Evolutionary conservation across 2,329 filamentous ascomycete species (phyloP).

Genomic region (Aspergillaceae sp.): DNA sequence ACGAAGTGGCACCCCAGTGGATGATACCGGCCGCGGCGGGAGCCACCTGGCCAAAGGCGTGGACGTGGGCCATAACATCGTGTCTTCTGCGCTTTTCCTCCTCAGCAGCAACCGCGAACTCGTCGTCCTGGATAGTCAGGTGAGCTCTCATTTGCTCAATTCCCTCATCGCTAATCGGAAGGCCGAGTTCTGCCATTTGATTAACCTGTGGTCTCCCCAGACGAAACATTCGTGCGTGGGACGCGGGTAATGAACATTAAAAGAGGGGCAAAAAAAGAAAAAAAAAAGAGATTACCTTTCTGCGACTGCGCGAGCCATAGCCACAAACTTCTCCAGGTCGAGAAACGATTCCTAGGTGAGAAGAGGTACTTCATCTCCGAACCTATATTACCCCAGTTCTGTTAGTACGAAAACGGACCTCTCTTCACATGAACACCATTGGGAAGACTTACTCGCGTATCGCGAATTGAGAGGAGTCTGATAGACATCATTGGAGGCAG

Average conservation of each 20-base stretch:
- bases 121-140: conserved; percentile 64
- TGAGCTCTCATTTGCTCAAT: conserved; percentile 68
- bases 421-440: conserved; percentile 4
- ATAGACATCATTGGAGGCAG: conserved; percentile 46
- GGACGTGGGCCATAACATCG: conserved; percentile 59
- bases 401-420: neutral
- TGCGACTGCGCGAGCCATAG: conserved; percentile 73
- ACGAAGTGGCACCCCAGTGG: conserved; percentile 60
- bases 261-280: neutral
- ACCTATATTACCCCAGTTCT: conserved; percentile 17
- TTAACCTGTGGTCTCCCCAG: conserved; percentile 8
- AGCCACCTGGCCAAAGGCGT: conserved; percentile 64
- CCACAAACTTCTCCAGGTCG: conserved; percentile 81
- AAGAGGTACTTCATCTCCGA: conserved; percentile 72
- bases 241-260: too few relatives aligned
- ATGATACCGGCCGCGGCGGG: conserved; percentile 76
- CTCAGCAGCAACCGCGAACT: conserved; percentile 63
- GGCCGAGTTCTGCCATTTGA: conserved; percentile 54
- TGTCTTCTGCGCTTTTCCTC: conserved; percentile 69
- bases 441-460: conserved; percentile 53
- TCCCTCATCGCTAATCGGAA: conserved; percentile 64
- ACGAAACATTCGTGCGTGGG: neutral
- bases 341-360: conserved; percentile 63
- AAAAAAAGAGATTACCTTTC: conserved; percentile 36
- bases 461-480: conserved; percentile 62